Conservation (phyloP, 257 asterid species). For the Jacaranda copaia region DNA sequence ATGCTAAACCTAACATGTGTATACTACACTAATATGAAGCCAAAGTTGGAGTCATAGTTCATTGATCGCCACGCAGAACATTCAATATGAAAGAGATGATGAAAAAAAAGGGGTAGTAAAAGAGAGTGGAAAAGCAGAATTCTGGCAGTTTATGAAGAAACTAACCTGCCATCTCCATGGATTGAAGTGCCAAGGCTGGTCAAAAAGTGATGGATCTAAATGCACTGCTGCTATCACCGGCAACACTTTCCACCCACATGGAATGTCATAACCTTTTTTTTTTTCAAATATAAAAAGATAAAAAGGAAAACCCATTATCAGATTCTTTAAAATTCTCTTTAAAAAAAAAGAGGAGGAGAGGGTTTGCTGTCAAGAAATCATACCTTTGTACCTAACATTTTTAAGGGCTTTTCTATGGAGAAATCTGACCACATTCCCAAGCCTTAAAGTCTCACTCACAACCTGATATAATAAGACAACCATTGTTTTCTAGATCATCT, state of each 20-base stretch:
- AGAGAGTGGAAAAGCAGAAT: slow-evolving; percentile 19
- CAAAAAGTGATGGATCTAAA: slow-evolving; percentile 87
- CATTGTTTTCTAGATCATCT: neutral
- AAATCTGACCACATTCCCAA: slow-evolving; percentile 94
- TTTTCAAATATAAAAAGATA: no score
- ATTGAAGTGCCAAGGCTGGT: slow-evolving; percentile 90
- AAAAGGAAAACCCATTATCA: slow-evolving; percentile 1
- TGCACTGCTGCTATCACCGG: slow-evolving; percentile 98
- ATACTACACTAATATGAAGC: no score
- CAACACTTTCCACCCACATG: slow-evolving; percentile 99
- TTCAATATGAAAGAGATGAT: slow-evolving; percentile 23
- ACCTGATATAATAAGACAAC: slow-evolving; percentile 49
- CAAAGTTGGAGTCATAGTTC: neutral
- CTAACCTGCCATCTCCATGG: slow-evolving; percentile 93
- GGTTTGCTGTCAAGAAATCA: neutral
- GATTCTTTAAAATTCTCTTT: neutral
- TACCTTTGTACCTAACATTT: slow-evolving; percentile 86
- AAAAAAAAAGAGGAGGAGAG: neutral
- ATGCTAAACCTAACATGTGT: no score
- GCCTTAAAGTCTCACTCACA: slow-evolving; percentile 79
- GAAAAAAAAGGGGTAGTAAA: no score
- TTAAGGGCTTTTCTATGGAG: slow-evolving; percentile 88
- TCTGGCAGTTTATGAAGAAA: slow-evolving; percentile 31
- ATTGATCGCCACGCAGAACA: slow-evolving; percentile 1
- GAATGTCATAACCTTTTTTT: slow-evolving; percentile 97